Base-by-base conservation (phyloP, 2,329 filamentous ascomycete genomes). In the Teratosphaeria nubilosa region DNA sequence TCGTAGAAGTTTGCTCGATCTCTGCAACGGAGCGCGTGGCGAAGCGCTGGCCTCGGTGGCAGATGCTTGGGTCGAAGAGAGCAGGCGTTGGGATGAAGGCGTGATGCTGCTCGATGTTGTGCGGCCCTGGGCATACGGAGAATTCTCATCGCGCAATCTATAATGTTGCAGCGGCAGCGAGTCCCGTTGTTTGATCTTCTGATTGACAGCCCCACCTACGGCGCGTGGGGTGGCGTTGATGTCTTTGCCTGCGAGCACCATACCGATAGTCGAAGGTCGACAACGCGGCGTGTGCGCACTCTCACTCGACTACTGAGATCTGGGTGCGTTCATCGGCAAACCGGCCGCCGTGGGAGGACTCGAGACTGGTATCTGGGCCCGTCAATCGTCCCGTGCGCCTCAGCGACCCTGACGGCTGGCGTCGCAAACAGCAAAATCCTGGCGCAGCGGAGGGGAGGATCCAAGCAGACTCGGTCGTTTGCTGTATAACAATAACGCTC, bases 31-130 rank as follows among this genome's bases (percentile, higher is more conserved):
- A 11, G 62, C 51, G 31, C 56, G 58, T 31, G 57, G 30, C 20
- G 61, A 54, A 24, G 57, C 54, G 10, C 61, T 54, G 51, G 54
- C 57, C 54, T 64, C 67, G 7, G 64, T 63, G 3, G 64, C 60
- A n/a, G 68, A 70, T 14, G 67, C 59, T 48, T 65, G 66, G 11
- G 68, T 68, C 14, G 62, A 62, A 13, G 64, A 59, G 30, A 68
- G 53, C n/a, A 68, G 61, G 34, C 62, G 65, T 30, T 58, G 55
- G 16, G 53, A 60, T 50, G 30, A 54, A 45, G 56, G 53, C 30
- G 56, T 57, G 51, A 55, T 59, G 48, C 24, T 53, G 30, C 25
- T 58, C 30, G 16, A 57, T 16, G 16, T 58, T 53, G 58, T 7
- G 50, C 48, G 24, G 6, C 31, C 31, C 6, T 48, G 20, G 13